phyloP scores from a whole-genome alignment of 768 basidiomycete species.

The Pisolithus microcarpus region DNA sequence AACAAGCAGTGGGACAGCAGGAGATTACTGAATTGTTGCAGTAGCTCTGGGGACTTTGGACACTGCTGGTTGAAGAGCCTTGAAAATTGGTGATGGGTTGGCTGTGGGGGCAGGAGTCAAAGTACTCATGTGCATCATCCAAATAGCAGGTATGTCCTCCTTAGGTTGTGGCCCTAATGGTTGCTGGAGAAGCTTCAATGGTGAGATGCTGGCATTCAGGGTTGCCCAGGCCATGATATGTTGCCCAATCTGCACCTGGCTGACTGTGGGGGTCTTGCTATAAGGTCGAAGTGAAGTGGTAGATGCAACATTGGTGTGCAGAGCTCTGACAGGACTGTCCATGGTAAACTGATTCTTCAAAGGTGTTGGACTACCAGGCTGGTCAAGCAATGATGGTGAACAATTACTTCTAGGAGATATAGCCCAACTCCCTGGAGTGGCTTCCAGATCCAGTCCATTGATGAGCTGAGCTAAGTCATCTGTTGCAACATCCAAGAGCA shows the following conservation, averaged over 20 bases:
- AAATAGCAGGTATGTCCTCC: slow-evolving; percentile 17
- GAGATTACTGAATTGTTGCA: slow-evolving; percentile 17
- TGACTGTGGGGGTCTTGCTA: slow-evolving; percentile 23
- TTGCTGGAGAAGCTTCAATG: slow-evolving; percentile 26
- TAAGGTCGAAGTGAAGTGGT: slow-evolving; percentile 47
- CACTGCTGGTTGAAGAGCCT: slow-evolving; percentile 47
- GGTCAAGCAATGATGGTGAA: slow-evolving; percentile 13
- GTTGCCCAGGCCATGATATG: slow-evolving; percentile 60
- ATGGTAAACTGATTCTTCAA: slow-evolving; percentile 20
- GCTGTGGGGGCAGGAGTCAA: slow-evolving; percentile 51
- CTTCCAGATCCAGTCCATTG: slow-evolving; percentile 73
- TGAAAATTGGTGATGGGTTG: slow-evolving; percentile 53
- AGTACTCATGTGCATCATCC: slow-evolving; percentile 43
- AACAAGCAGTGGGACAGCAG: slow-evolving; percentile 22
- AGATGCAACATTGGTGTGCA: slow-evolving; percentile 34
- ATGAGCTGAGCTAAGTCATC: slow-evolving; percentile 74
- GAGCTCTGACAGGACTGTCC: slow-evolving; percentile 32
- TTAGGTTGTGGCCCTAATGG: slow-evolving; percentile 18
- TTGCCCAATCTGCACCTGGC: slow-evolving; percentile 35
- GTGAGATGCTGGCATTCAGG: slow-evolving; percentile 34
- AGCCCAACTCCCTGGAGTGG: slow-evolving; percentile 37
- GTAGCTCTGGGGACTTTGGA: slow-evolving; percentile 17
- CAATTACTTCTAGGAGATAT: slow-evolving; percentile 32
- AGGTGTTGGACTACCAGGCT: slow-evolving; percentile 25
- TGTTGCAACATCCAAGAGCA: slow-evolving; percentile 71